phyloP scores from a whole-genome alignment of 2,329 filamentous ascomycete species.

The Chaetomium strumarium region DNA sequence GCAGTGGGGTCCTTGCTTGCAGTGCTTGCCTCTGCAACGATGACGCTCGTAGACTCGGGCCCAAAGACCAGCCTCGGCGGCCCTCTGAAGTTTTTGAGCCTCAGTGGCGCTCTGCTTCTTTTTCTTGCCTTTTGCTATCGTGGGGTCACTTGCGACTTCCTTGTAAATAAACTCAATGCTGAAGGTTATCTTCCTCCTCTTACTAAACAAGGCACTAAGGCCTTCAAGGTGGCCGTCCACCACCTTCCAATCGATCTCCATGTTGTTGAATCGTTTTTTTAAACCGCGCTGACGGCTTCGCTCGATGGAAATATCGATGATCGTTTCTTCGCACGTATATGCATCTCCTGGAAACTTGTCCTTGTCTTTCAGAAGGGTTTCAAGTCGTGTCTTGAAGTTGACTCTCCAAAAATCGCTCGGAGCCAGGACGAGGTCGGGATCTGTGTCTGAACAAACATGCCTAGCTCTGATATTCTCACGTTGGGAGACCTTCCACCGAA shows the following conservation, averaged over 20 bases:
- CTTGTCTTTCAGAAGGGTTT: not conserved
- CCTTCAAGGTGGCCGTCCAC: slow-evolving; percentile 6
- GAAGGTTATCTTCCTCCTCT: slow-evolving; percentile 6
- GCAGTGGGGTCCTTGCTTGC: not conserved
- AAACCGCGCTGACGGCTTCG: not conserved
- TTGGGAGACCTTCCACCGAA: not conserved
- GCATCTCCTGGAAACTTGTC: not conserved
- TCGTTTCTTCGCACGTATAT: not conserved
- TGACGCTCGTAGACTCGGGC: slow-evolving; percentile 6
- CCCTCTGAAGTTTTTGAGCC: slow-evolving; percentile 7
- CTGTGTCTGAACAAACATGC: not conserved
- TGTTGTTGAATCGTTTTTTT: not conserved
- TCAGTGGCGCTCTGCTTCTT: slow-evolving; percentile 4
- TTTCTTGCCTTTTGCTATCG: slow-evolving; percentile 7
- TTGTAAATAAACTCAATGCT: slow-evolving; percentile 7
- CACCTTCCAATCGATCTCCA: slow-evolving; percentile 4
- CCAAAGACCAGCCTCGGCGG: slow-evolving; percentile 11
- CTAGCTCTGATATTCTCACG: not conserved
- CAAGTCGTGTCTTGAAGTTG: not conserved
- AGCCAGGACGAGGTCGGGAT: not conserved
- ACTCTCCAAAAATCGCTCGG: not conserved
- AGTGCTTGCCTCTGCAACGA: slow-evolving; percentile 1
- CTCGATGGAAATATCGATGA: not conserved
- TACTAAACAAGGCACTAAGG: slow-evolving; percentile 9
- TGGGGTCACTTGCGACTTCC: slow-evolving; percentile 1